These are phyloP conservation scores for Piper betle DNA, from an alignment of 164 flowering plant species.

Conservation along the genomic window DNA sequence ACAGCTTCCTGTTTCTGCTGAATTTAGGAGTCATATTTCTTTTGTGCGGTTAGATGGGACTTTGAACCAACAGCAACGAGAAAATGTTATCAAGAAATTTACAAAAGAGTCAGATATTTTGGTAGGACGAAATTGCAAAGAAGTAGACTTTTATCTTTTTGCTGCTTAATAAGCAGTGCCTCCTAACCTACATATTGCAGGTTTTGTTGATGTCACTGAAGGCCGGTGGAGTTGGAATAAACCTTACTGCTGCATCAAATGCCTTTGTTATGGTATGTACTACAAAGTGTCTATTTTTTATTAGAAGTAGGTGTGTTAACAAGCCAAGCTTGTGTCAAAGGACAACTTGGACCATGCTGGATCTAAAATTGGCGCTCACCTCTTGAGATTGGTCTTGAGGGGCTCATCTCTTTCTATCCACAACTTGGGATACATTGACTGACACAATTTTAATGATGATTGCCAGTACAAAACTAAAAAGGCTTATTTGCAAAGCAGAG, in stretches of 20 bases:
- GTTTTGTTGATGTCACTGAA: constrained; percentile 87
- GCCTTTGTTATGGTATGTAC: constrained; percentile 77
- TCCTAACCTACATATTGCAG: constrained; percentile 22
- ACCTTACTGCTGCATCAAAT: constrained; percentile 88
- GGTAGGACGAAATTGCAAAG: constrained; percentile 26
- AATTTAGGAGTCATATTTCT: constrained; percentile 49
- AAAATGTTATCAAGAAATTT: constrained; percentile 72
- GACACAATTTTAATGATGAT: no score
- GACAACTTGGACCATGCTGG: no score
- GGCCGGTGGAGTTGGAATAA: constrained; percentile 99
- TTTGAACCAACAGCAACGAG: constrained; percentile 79
- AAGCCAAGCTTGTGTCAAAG: no score
- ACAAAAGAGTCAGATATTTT: constrained; percentile 62
- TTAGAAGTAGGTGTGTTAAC: neutral
- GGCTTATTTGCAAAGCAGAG: no score
- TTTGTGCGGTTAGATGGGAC: constrained; percentile 94
- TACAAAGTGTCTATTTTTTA: neutral
- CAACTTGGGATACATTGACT: no score
- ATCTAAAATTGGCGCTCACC: no score
- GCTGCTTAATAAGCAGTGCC: neutral
- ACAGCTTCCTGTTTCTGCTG: neutral
- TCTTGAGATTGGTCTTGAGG: no score
- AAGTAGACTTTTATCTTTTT: neutral
- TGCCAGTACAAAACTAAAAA: no score
- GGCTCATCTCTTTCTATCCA: no score